Evolutionary conservation across 1,284 basidiomycete genomes (phyloP), one percentile per base, ranked within the genome.

Genomic region (Apiotrichum sp.): DNA sequence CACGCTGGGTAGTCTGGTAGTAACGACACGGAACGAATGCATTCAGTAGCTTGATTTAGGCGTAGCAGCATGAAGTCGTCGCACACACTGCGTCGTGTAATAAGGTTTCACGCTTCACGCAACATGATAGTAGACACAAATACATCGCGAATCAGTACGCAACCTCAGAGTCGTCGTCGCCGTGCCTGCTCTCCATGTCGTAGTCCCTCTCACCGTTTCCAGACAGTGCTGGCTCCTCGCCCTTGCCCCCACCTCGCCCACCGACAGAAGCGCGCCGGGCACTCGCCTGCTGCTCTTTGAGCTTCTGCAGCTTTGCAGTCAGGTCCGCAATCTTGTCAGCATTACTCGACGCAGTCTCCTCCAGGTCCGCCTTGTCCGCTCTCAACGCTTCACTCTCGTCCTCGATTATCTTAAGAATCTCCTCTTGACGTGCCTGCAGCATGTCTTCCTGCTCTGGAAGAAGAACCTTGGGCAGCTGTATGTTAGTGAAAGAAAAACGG

Each of bases 1-100:
- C 92, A 96, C 72, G 78, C 80, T 63, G 90, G 89, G 39, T 93
- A 67, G 61, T 7, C 14, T 22, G n/a, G 16, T 39, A 42, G 51
- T 32, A 43, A 48, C 50, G 42, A 47, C n/a, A 34, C 32, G 22
- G 43, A 31, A 46, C 36, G 44, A 49, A 40, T 38, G 33, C 45
- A 38, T 40, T 22, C 22, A 22, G 22, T 22, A 22, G 22, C 22
- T 22, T 22, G 22, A 22, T 22, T 22, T 22, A 22, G 22, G 22
- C 22, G 22, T 22, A 22, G 22, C 22, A 22, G 22, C 22, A 22
- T 22, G 22, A 22, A 22, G 22, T 22, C 22, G 22, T 22, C 22
- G 22, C 22, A 22, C 22, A 22, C 22, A 22, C 22, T 22, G 22
- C 22, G 22, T 22, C 22, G 22, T 22, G 22, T 22, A 22, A 22